Percentiles rank a stretch among this genome's conserved stretches.
Conservation (phyloP, 202 grass and related monocot genomes). For the Carex sylvatica region DNA sequence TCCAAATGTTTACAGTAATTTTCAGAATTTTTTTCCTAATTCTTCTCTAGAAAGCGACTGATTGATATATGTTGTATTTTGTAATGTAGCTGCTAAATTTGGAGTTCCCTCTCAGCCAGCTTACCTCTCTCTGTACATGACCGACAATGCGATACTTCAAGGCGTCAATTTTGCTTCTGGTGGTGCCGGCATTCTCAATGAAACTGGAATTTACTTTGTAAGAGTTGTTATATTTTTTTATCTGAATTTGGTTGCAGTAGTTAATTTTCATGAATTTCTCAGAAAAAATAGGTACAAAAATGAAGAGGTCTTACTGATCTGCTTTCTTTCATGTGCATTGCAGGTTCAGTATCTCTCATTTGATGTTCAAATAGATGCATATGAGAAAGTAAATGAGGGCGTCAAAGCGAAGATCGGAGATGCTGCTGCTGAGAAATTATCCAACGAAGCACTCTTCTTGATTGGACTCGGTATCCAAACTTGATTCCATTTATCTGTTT, state of each 20-base stretch:
- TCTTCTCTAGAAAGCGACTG: neutral
- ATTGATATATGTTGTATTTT: neutral
- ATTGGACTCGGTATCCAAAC: slow-evolving; percentile 54
- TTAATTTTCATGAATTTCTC: slow-evolving; percentile 9
- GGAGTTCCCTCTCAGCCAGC: slow-evolving; percentile 57
- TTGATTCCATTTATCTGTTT: neutral
- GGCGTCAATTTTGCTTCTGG: slow-evolving; percentile 93
- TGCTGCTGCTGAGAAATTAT: slow-evolving; percentile 54
- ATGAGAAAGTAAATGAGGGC: slow-evolving; percentile 53
- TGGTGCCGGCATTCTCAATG: slow-evolving; percentile 82
- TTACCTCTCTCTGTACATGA: slow-evolving; percentile 77
- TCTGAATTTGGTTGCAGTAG: neutral
- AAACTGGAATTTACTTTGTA: slow-evolving; percentile 99
- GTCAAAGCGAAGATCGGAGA: slow-evolving; percentile 67
- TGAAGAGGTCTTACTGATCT: neutral
- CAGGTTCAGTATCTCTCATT: slow-evolving; percentile 95
- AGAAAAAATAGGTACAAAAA: neutral
- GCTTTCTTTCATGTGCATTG: neutral
- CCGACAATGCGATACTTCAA: slow-evolving; percentile 55
- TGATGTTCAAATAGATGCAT: slow-evolving; percentile 76
- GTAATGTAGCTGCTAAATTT: slow-evolving; percentile 64
- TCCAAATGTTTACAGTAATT: neutral
- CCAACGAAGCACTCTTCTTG: slow-evolving; percentile 69
- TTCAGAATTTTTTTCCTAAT: neutral
- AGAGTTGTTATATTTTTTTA: neutral